Evolutionary conservation across 352 stramenopile species (phyloP).

Genomic region (Pythium insidiosum): DNA sequence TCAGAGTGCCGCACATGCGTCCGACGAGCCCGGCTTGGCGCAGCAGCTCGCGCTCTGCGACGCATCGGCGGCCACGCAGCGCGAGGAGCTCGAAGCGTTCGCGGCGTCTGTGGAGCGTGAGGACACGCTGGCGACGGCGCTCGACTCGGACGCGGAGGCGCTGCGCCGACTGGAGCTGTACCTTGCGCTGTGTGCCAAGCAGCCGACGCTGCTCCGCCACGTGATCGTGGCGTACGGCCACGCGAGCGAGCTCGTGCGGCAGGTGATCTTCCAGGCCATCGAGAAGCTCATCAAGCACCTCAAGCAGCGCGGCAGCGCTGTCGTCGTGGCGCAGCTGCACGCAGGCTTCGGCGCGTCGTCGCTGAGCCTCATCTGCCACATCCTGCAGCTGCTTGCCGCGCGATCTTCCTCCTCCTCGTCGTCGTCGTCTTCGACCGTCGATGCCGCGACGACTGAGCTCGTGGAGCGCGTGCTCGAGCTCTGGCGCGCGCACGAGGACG

Average conservation of each 20-base stretch:
- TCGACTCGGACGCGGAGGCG: conserved; percentile 44
- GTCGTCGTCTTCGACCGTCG: conserved; percentile 14
- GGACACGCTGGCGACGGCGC: conserved; percentile 6
- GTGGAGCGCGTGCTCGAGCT: conserved; percentile 55
- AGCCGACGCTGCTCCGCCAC: conserved; percentile 46
- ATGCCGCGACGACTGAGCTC: conserved; percentile 37
- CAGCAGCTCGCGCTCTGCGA: too few species aligned
- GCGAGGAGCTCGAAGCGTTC: conserved; percentile 29
- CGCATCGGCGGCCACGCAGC: conserved; percentile 2
- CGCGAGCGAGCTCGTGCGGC: conserved; percentile 48
- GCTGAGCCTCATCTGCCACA: conserved; percentile 61
- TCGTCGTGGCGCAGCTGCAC: conserved; percentile 61
- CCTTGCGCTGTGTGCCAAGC: conserved; percentile 70
- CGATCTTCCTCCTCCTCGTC: conserved; percentile 16
- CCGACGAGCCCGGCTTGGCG: background rate
- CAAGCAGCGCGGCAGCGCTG: conserved; percentile 49
- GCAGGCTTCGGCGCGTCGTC: conserved; percentile 39
- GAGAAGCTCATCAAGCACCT: conserved; percentile 85
- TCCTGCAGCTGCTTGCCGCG: conserved; percentile 64
- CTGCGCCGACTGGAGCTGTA: conserved; percentile 65
- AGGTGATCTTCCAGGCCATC: conserved; percentile 65
- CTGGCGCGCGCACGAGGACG: conserved; percentile 45
- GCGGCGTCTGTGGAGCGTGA: conserved; percentile 20
- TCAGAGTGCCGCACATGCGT: background rate
- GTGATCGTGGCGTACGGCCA: conserved; percentile 54